Conservation (phyloP, 1,139 yeast genomes). For the Debaryomyces sp. region DNA sequence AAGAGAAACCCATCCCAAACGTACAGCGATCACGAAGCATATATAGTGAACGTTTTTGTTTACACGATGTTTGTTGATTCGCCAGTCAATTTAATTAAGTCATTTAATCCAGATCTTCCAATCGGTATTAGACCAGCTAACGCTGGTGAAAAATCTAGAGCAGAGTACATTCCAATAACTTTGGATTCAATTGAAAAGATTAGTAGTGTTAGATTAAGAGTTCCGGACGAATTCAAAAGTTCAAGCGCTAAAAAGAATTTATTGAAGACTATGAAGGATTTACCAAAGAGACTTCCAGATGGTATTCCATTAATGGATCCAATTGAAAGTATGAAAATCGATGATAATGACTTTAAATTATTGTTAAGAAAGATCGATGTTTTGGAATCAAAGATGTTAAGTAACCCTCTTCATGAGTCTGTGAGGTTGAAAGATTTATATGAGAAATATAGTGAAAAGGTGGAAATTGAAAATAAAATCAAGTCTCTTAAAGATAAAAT, state of each 20-base stretch:
- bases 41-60: constrained; percentile 82
- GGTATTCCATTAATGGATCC: constrained; percentile 92
- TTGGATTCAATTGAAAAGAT: constrained; percentile 72
- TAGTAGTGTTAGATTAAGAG: constrained; percentile 76
- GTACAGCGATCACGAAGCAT: constrained; percentile 81
- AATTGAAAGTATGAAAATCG: constrained; percentile 86
- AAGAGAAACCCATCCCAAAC: constrained; percentile 56
- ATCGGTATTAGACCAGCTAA: constrained; percentile 87
- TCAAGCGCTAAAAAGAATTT: constrained; percentile 73
- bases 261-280: constrained; percentile 77
- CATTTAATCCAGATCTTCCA: constrained; percentile 74
- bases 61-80: constrained; percentile 78
- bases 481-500: constrained; percentile 65
- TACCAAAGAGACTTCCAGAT: constrained; percentile 81
- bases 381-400: constrained; percentile 67
- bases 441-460: constrained; percentile 65
- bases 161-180: constrained; percentile 84
- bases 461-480: constrained; percentile 61
- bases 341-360: constrained; percentile 71
- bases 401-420: constrained; percentile 72
- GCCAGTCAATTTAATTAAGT: constrained; percentile 70
- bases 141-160: constrained; percentile 69
- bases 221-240: constrained; percentile 80
- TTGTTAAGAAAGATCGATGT: constrained; percentile 79
- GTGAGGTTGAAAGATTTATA: constrained; percentile 65